Percentiles rank a stretch among this genome's conserved stretches.
Conservation (phyloP, 108 stramenopile genomes). For the Nannochloropsis salina region DNA sequence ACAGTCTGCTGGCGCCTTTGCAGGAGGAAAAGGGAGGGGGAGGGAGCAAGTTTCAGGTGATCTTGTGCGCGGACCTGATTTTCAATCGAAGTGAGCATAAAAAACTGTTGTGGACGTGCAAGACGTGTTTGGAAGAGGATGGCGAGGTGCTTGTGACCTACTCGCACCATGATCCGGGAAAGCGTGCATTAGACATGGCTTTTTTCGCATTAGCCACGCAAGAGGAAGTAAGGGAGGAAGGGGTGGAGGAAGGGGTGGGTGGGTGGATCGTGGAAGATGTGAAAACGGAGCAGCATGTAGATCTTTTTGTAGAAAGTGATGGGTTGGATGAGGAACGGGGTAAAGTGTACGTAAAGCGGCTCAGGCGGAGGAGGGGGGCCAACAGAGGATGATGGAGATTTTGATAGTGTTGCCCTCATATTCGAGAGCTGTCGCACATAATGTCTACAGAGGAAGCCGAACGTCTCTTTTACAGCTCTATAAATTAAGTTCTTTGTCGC, state of each 20-base stretch:
- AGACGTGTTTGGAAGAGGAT: background rate
- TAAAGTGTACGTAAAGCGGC: background rate
- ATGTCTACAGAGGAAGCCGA: no score
- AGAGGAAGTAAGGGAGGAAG: background rate
- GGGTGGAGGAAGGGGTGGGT: background rate
- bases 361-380: background rate
- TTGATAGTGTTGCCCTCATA: no score
- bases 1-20: background rate
- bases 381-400: background rate
- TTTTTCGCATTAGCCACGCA: background rate
- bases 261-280: background rate
- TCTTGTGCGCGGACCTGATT: background rate
- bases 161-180: slow-evolving; percentile 14
- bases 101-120: background rate
- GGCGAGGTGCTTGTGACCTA: background rate
- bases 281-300: background rate
- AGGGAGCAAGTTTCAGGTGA: background rate
- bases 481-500: no score
- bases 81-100: background rate
- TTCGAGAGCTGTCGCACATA: no score
- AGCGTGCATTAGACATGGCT: background rate
- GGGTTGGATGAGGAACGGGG: background rate
- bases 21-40: background rate
- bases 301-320: slow-evolving; percentile 16
- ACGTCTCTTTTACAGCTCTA: no score